A percentile compares a stretch with the other conserved stretches of the same genome.
These are phyloP conservation scores for Oenanthe javanica DNA, from an alignment of 140 eudicot species.

Conservation along the genomic window DNA sequence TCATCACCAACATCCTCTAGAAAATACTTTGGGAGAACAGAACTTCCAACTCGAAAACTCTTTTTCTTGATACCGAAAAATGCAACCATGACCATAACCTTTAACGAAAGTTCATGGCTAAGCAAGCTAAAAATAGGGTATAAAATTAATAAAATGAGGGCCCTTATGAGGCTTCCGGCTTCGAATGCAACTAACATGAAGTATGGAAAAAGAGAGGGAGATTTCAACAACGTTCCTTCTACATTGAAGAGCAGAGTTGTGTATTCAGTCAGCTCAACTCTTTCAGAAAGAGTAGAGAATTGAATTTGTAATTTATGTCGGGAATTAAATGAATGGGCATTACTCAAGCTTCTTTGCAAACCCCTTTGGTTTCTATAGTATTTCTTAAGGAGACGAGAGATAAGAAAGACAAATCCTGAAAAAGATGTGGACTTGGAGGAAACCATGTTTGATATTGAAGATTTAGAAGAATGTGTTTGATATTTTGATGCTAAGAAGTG, in stretches of 20 bases:
- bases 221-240: conserved; percentile 44
- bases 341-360: conserved; percentile 33
- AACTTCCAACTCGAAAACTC: conserved; percentile 40
- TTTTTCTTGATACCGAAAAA: conserved; percentile 35
- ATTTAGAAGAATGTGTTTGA: not conserved
- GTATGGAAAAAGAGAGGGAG: conserved; percentile 55
- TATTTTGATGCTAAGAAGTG: not conserved
- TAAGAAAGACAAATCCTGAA: conserved; percentile 20
- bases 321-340: conserved; percentile 10
- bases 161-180: conserved; percentile 54
- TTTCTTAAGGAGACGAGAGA: conserved; percentile 25
- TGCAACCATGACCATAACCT: conserved; percentile 56
- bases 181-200: conserved; percentile 72
- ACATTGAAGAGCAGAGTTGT: conserved; percentile 38
- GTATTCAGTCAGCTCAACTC: conserved; percentile 19
- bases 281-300: conserved; percentile 8
- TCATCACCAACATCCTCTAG: conserved; percentile 67
- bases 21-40: conserved; percentile 58
- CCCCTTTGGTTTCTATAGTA: conserved; percentile 23
- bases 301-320: conserved; percentile 16
- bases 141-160: conserved; percentile 33
- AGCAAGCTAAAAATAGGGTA: conserved; percentile 42
- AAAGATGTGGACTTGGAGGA: not conserved
- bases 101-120: conserved; percentile 26
- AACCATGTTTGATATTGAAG: not conserved